Base-by-base conservation (phyloP, 2,329 filamentous ascomycete genomes). In the Camillea tinctor region DNA sequence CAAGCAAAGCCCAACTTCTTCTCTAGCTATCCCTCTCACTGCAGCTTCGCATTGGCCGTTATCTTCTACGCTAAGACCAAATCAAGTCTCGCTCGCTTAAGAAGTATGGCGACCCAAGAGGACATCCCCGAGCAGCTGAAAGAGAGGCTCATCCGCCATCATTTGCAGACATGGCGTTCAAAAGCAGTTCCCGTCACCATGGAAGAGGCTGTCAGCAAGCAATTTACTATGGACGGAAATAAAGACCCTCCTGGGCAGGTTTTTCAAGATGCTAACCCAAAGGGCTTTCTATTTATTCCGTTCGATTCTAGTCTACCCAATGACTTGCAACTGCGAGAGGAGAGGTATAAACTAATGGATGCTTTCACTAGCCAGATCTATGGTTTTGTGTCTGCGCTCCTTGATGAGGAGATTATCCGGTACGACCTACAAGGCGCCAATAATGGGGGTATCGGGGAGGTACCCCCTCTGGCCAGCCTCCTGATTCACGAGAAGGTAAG, bases 401-500 rank as follows among this genome's bases (percentile, higher is more conserved):
- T 52, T 8, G 23, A 24, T 4, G 30, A 44, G 13, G 48, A 48
- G 23, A 52, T 40, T 5, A 20, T 13, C 7, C n/a, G 26, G 44
- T 5, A 17, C 21, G 26, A 30, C 48, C 36, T 40, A 4, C 9
- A 3, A 13, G 9, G 4, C 3, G 36, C 5, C n/a, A 20, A 19
- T 13, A 11, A n/a, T 48, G n/a, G 4, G 17, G 24, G 4, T 15
- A 49, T 56, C 30, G 23, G 11, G 23, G 60, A 21, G n/a, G 22
- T 21, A 30, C 52, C 52, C 23, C n/a, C 24, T 5, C 20, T 58
- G 23, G 58, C 50, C 9, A 23, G 4, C 5, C 58, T 66, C 44
- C 57, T 52, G 26, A 59, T 56, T 1, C 40, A 55, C 15, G 66
- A 66, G 3, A 68, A 68, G 65, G 68, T 66, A 22, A 21, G 22